Evolutionary conservation across 768 basidiomycete genomes (phyloP), one percentile per base, ranked within the genome.

Genomic region (Pluteus cervinus): DNA sequence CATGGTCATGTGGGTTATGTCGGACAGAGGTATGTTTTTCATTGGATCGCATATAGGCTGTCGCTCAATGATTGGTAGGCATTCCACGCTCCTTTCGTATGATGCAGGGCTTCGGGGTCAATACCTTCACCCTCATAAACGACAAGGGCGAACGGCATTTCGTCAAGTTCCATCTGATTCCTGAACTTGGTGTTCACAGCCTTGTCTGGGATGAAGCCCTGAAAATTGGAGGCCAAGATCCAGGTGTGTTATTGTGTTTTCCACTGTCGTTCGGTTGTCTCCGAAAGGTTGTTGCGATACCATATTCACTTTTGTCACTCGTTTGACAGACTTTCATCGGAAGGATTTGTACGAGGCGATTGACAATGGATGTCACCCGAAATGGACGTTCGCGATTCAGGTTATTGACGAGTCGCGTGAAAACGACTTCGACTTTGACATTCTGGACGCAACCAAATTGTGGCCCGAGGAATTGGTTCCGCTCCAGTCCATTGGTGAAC

Each of bases 81-180:
- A 79, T 94, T 41, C 91, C 90, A 10, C 79, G 89, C 14, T 89
- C 87, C 4, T 84, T 66, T 57, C 75, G 89, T 38, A 88, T 85
- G 80, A 86, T 93, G 78, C 86, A 90, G 62, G 91, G 82, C 5
- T 86, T 87, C 36, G 83, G 86, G 2, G 86, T 93, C 32, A 90
- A 94, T 58, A 87, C 88, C 0, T 93, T 71, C 56, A 80, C 84
- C 3, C 68, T 92, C 21, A 49, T 85, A 39, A 88, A 88, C 48
- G 64, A 60, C 0, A 53, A 72, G 18, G 79, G 79, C 29, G 70
- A 88, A 49, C 72, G 79, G 1, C 69, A 73, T 38, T 93, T 93
- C 48, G 89, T 92, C 60, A 93, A 92, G 56, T 92, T 90, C 56
- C 86, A 91, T 57, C 86, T 77, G 67, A 75, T 74, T 25, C 77